Evolutionary conservation across 2,329 filamentous ascomycete genomes (phyloP).

Genomic region (Stylonectria norvegica): DNA sequence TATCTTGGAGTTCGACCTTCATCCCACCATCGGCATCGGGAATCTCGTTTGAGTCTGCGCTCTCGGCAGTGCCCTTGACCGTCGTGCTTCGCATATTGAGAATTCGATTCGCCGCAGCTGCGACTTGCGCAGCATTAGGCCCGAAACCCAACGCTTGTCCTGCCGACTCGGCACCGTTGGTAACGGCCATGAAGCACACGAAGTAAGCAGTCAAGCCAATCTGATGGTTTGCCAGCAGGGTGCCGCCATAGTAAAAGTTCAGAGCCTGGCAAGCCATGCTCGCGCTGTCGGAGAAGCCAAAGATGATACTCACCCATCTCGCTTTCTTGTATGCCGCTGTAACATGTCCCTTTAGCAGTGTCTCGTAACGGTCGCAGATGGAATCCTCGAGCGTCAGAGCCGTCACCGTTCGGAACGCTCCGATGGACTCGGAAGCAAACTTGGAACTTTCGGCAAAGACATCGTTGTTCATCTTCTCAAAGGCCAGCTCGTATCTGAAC

Average conservation of each 20-base stretch:
- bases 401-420: conserved; percentile 69
- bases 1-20: conserved; percentile 53
- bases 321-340: conserved; percentile 57
- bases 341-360: conserved; percentile 58
- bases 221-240: conserved; percentile 52
- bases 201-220: conserved; percentile 47
- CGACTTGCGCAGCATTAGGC: conserved; percentile 59
- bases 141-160: conserved; percentile 66
- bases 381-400: conserved; percentile 66
- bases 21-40: conserved; percentile 48
- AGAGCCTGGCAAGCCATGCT: conserved; percentile 61
- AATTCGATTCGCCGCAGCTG: conserved; percentile 58
- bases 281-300: conserved; percentile 66
- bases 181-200: conserved; percentile 61
- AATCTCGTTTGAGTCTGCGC: conserved; percentile 34
- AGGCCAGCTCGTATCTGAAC: conserved; percentile 59
- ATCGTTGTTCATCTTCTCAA: conserved; percentile 64
- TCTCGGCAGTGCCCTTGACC: conserved; percentile 33
- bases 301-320: conserved; percentile 59
- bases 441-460: conserved; percentile 70
- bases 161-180: conserved; percentile 64
- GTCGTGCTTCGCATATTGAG: conserved; percentile 46
- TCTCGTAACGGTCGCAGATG: conserved; percentile 60
- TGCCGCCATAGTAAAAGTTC: conserved; percentile 65
- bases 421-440: conserved; percentile 71